Evolutionary conservation across 164 flowering plant species (phyloP), one percentile per base, ranked within the genome.

Genomic region (Vitis cinerea): DNA sequence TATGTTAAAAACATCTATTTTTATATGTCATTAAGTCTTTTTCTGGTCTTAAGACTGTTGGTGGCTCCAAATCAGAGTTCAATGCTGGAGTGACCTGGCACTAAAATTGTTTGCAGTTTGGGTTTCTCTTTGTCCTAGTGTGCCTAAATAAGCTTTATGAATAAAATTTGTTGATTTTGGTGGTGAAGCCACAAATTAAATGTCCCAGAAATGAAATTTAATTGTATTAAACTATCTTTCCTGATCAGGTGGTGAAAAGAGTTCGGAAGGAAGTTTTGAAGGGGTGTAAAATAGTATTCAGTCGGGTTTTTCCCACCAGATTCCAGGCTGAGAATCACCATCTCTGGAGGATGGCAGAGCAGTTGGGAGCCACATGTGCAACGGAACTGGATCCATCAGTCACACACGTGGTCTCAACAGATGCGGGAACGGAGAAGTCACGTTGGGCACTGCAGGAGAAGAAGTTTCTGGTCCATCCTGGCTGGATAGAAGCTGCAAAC

Each of bases 401-500:
- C 16, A 91, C 98, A 0, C 98, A 91, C 47, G 89, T 93, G 55
- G 85, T 93, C 10, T 72, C 95, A 0, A 64, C 63, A 60, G 87
- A 91, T 61, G 61, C 71, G 9, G 90, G 88, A 48, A 90, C 97
- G 0, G 89, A 91, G 50, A 87, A 91, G 78, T 83, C 92, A 8
- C 83, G 83, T 2, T 87, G 93, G 95, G 95, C 97, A 7, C 66
- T 82, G 73, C 69, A 74, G 71, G 81, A 90, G 61, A 81, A 82
- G 54, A 91, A 84, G 75, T 84, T 79, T 60, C 67, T 93, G 77
- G 98, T 93, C 9, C 72, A 82, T 64, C 89, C 86, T 1, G 60
- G 83, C 14, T 93, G 98, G 96, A 73, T 93, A 12, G 97, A 87
- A 69, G 91, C 95, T 19, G 67, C 96, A 30, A 85, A 84, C 61